These are phyloP conservation scores for Sophora flavescens DNA, from an alignment of 306 rosid genomes.

Conservation along the genomic window DNA sequence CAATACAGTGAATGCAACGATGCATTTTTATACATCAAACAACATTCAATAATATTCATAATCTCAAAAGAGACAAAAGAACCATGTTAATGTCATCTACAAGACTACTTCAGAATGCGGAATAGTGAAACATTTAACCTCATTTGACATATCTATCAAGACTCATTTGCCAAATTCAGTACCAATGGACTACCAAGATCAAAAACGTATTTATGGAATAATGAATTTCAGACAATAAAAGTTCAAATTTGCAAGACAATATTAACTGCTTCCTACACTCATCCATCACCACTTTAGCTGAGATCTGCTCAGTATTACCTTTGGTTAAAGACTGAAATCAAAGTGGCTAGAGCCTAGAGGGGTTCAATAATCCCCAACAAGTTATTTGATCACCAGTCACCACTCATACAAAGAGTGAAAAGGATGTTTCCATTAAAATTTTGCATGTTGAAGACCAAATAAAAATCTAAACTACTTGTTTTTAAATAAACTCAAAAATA, in stretches of 20 bases:
- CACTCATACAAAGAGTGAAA: background rate
- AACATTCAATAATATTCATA: conserved; percentile 25
- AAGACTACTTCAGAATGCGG: background rate
- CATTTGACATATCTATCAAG: conserved; percentile 23
- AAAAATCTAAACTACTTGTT: background rate
- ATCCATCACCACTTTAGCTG: conserved; percentile 13
- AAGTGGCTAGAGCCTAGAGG: background rate
- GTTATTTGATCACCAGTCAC: background rate
- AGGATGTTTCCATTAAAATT: conserved; percentile 6
- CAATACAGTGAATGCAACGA: background rate
- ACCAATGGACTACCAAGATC: conserved; percentile 4
- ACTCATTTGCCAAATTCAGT: conserved; percentile 14
- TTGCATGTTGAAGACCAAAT: background rate
- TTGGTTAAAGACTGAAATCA: conserved; percentile 1
- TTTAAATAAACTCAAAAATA: background rate
- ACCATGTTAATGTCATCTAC: background rate
- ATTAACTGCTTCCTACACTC: background rate
- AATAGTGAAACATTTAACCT: conserved; percentile 1
- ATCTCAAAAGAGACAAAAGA: conserved; percentile 4
- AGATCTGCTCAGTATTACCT: background rate
- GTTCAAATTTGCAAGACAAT: conserved; percentile 2
- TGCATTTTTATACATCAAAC: conserved; percentile 22
- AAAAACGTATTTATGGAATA: background rate
- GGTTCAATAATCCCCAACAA: background rate
- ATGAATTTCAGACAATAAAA: conserved; percentile 17